phyloP scores from a whole-genome alignment of 176 grass and related monocot genomes.

The Puya raimondii region DNA sequence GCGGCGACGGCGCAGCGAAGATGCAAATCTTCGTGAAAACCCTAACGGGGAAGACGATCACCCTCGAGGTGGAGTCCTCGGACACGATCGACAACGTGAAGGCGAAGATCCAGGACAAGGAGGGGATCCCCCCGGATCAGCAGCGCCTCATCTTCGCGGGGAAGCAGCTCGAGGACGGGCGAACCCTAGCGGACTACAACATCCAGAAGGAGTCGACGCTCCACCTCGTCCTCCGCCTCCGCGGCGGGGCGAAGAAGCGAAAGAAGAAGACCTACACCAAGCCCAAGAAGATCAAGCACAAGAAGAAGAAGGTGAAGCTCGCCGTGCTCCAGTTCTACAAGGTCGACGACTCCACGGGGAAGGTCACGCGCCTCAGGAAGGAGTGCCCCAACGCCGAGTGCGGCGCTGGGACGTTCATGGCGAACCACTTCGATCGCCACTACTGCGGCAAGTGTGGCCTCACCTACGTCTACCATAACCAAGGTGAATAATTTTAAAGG shows the following conservation, averaged over 20 bases:
- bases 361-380: constrained; percentile 69
- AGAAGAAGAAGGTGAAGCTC: constrained; percentile 71
- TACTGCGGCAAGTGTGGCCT: constrained; percentile 76
- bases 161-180: constrained; percentile 66
- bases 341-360: constrained; percentile 50
- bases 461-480: constrained; percentile 56
- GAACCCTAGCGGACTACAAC: constrained; percentile 71
- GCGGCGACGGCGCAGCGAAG: background rate
- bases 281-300: constrained; percentile 66
- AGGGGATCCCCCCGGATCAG: constrained; percentile 46
- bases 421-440: constrained; percentile 76
- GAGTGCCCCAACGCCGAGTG: constrained; percentile 74
- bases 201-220: constrained; percentile 74
- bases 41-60: constrained; percentile 21
- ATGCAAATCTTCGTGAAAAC: constrained; percentile 22
- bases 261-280: constrained; percentile 87
- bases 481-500: background rate
- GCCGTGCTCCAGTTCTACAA: constrained; percentile 76
- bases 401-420: constrained; percentile 65
- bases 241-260: constrained; percentile 48
- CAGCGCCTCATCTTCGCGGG: constrained; percentile 71
- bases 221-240: constrained; percentile 55
- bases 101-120: constrained; percentile 20
- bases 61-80: constrained; percentile 19
- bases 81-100: constrained; percentile 17